These are phyloP conservation scores for Oryza punctata DNA, from an alignment of 176 grass and related monocot genomes.

Conservation along the genomic window DNA sequence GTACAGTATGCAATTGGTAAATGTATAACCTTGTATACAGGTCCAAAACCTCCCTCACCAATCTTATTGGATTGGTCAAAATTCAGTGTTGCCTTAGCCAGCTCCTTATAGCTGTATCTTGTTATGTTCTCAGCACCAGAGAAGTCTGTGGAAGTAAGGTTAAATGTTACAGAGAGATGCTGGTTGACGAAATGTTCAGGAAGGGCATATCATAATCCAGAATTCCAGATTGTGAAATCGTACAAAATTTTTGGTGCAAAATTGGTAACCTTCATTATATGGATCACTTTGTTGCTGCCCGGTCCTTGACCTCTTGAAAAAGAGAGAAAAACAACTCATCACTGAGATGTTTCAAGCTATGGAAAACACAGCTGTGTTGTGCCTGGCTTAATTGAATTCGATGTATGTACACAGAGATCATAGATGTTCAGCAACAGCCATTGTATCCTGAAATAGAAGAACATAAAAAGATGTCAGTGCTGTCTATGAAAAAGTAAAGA, in stretches of 20 bases:
- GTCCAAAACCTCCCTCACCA: conserved; percentile 77
- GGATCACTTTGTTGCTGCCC: background rate
- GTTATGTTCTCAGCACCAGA: conserved; percentile 50
- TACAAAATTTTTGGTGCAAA: conserved; percentile 1
- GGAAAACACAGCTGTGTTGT: background rate
- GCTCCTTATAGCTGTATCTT: conserved; percentile 60
- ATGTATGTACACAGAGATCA: conserved; percentile 4
- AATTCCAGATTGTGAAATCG: conserved; percentile 6
- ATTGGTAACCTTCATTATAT: conserved; percentile 39
- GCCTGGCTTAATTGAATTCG: conserved; percentile 29
- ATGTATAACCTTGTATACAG: conserved; percentile 68
- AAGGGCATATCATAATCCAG: background rate
- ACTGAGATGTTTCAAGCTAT: conserved; percentile 12
- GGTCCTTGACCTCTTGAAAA: conserved; percentile 52
- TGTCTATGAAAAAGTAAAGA: conserved; percentile 9
- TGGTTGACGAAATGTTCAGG: background rate
- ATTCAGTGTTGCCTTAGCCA: conserved; percentile 57
- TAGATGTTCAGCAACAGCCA: conserved; percentile 11
- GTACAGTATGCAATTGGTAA: background rate
- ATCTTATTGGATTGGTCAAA: conserved; percentile 66
- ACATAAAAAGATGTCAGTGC: conserved; percentile 6
- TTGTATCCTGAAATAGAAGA: conserved; percentile 13
- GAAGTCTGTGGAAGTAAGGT: conserved; percentile 45
- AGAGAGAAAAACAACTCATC: conserved; percentile 67
- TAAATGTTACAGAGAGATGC: conserved; percentile 8